Evolutionary conservation across 805 yeast species (phyloP).

Genomic region (Debaryomyces tyrocola): DNA sequence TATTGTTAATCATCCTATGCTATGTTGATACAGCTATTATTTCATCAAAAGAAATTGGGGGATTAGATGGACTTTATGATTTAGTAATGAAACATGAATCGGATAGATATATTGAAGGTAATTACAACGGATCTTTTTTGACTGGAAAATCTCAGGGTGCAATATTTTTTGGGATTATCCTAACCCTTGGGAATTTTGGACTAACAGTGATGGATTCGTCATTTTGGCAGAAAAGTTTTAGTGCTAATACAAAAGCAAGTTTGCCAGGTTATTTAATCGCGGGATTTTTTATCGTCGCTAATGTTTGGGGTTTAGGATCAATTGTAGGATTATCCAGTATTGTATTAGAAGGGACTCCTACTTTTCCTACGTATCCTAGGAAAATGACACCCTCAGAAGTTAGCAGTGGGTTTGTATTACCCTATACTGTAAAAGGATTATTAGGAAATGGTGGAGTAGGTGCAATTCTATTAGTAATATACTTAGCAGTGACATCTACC

Average conservation of each 20-base stretch:
- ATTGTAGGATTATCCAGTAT: slow-evolving; percentile 33
- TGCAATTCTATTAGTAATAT: slow-evolving; percentile 31
- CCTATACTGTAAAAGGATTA: slow-evolving; percentile 30
- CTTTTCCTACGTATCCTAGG: slow-evolving; percentile 34
- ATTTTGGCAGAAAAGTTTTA: slow-evolving; percentile 41
- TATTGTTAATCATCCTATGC: slow-evolving; percentile 24
- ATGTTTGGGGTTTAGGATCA: slow-evolving; percentile 38
- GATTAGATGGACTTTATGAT: slow-evolving; percentile 27
- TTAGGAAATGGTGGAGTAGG: slow-evolving; percentile 33
- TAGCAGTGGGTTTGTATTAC: slow-evolving; percentile 29
- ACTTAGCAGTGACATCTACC: slow-evolving; percentile 43
- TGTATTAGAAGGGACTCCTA: slow-evolving; percentile 22
- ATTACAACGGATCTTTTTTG: slow-evolving; percentile 32
- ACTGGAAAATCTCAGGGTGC: slow-evolving; percentile 38
- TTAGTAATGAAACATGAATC: slow-evolving; percentile 15
- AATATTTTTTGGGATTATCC: slow-evolving; percentile 33
- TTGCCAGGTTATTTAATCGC: slow-evolving; percentile 40
- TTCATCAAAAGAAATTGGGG: slow-evolving; percentile 24
- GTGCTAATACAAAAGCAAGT: slow-evolving; percentile 33
- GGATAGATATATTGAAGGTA: slow-evolving; percentile 28
- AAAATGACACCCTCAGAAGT: slow-evolving; percentile 26
- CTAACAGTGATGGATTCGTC: slow-evolving; percentile 39
- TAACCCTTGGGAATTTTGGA: slow-evolving; percentile 36
- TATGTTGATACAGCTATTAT: slow-evolving; percentile 26
- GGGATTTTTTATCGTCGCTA: slow-evolving; percentile 29